Evolutionary conservation across 1,284 basidiomycete species (phyloP).

Genomic region (Hemileia vastatrix): DNA sequence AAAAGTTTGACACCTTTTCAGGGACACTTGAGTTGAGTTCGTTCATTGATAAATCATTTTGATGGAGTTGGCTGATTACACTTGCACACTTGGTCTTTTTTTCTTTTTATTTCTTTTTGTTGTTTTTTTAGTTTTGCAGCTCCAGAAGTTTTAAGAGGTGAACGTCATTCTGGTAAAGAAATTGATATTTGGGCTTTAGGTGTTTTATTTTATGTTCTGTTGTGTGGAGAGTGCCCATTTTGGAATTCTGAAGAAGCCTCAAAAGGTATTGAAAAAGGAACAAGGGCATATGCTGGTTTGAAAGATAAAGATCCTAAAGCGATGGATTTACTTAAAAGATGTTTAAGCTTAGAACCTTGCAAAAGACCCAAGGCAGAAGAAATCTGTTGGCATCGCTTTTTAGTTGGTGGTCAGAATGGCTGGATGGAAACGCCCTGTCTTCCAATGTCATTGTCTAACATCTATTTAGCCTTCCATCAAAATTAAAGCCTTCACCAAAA

Average conservation of each 20-base stretch:
- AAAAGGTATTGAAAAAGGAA: slow-evolving; percentile 59
- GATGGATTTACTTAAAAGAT: slow-evolving; percentile 65
- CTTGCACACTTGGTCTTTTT: not conserved
- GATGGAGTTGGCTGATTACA: not conserved
- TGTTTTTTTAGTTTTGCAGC: slow-evolving; percentile 61
- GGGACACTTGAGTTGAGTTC: slow-evolving; percentile 36
- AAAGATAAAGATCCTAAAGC: slow-evolving; percentile 45
- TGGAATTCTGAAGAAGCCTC: slow-evolving; percentile 73
- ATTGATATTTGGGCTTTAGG: slow-evolving; percentile 98
- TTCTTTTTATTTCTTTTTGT: slow-evolving; percentile 2
- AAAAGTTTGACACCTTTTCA: slow-evolving; percentile 42
- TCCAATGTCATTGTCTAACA: too few species aligned
- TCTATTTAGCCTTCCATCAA: too few species aligned
- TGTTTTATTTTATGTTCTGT: slow-evolving; percentile 90
- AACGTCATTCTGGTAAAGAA: slow-evolving; percentile 87
- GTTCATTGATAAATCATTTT: not conserved
- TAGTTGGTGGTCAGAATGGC: slow-evolving; percentile 60
- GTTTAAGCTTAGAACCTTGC: slow-evolving; percentile 61
- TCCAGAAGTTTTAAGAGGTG: slow-evolving; percentile 89
- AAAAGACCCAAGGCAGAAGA: slow-evolving; percentile 70
- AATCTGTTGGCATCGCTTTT: slow-evolving; percentile 65
- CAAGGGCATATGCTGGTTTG: slow-evolving; percentile 51
- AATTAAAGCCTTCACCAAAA: too few species aligned
- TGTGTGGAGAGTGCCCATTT: slow-evolving; percentile 92
- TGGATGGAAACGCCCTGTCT: too few species aligned